These are phyloP conservation scores for Orbilia blumenaviensis DNA, from an alignment of 2,329 filamentous ascomycete species.

Conservation along the genomic window DNA sequence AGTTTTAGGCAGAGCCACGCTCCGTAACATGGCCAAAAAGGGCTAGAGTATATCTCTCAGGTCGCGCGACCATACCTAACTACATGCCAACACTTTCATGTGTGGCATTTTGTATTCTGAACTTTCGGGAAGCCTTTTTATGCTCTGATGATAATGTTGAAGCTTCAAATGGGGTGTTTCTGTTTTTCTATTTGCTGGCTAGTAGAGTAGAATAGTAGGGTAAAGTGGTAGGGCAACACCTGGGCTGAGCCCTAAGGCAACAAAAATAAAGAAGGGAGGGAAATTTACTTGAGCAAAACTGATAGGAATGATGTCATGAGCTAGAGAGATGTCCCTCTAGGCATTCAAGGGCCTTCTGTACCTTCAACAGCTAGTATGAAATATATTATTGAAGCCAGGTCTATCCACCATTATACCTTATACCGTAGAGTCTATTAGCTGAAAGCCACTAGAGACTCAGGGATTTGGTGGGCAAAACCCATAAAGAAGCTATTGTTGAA, in stretches of 20 bases:
- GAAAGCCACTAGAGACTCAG: not conserved
- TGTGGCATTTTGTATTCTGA: constrained; percentile 27
- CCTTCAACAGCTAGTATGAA: not conserved
- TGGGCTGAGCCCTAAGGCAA: not conserved
- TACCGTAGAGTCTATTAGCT: not conserved
- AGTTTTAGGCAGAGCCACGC: not conserved
- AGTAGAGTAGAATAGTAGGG: not conserved
- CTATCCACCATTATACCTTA: not conserved
- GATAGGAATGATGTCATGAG: not conserved
- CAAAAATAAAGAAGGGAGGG: too few relatives aligned
- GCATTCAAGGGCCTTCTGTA: not conserved
- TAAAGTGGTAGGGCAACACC: not conserved
- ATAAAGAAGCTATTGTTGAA: not conserved
- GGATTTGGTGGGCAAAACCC: not conserved
- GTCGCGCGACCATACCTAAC: constrained; percentile 6
- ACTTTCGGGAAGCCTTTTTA: not conserved
- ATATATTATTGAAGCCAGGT: not conserved
- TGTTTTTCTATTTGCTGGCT: not conserved
- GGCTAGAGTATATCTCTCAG: not conserved
- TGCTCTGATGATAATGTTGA: not conserved
- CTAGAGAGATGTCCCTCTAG: not conserved
- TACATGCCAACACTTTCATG: constrained; percentile 28
- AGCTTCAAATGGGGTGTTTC: not conserved
- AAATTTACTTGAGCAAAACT: not conserved
- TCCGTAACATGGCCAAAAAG: constrained; percentile 5